Conservation (phyloP, 2,329 filamentous ascomycete species). For the Moelleriella libera region DNA sequence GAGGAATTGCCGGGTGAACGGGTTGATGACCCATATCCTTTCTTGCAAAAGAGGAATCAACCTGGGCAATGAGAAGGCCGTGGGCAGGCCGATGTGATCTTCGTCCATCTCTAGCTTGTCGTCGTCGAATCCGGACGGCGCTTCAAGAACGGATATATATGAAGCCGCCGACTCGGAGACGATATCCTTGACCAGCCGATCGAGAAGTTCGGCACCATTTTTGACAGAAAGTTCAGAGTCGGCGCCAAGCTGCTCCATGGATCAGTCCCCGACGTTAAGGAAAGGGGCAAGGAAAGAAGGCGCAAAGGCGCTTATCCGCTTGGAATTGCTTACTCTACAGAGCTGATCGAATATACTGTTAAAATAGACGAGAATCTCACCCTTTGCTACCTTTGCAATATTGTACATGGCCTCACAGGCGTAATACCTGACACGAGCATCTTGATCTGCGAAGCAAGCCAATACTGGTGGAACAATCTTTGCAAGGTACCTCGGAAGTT, state of each 20-base stretch:
- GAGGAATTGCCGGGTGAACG: constrained; percentile 86
- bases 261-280: constrained; percentile 1
- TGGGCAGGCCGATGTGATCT: constrained; percentile 43
- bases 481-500: constrained; percentile 80
- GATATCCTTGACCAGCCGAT: constrained; percentile 91
- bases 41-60: constrained; percentile 93
- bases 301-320: not conserved
- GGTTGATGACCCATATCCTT: constrained; percentile 85
- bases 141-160: constrained; percentile 79
- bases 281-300: not conserved
- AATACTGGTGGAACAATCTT: constrained; percentile 93
- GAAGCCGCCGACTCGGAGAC: constrained; percentile 89
- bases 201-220: constrained; percentile 89
- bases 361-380: constrained; percentile 92
- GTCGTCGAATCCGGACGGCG: constrained; percentile 28
- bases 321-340: constrained; percentile 59
- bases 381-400: constrained; percentile 97
- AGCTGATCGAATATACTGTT: constrained; percentile 97
- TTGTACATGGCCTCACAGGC: constrained; percentile 99
- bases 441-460: constrained; percentile 94
- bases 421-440: constrained; percentile 94
- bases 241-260: constrained; percentile 57
- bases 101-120: constrained; percentile 31
- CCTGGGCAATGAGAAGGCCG: constrained; percentile 77
- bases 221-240: constrained; percentile 96